Conservation (phyloP, 441 rosid species). For the Gossypium davidsonii region DNA sequence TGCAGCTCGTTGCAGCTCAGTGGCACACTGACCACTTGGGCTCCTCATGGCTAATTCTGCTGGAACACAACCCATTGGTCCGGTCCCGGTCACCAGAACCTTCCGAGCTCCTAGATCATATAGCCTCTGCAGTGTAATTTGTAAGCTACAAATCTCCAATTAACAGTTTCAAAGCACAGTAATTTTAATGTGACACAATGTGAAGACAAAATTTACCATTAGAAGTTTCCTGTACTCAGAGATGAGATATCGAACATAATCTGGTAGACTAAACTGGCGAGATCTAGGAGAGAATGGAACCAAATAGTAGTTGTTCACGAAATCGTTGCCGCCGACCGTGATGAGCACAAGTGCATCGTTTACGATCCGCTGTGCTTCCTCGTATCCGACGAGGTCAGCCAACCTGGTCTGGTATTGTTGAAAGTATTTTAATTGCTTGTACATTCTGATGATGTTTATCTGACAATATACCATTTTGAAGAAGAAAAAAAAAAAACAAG, state of each 20-base stretch:
- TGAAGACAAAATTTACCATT: constrained; percentile 19
- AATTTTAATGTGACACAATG: background rate
- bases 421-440: constrained; percentile 41
- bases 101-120: constrained; percentile 41
- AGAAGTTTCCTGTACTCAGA: constrained; percentile 54
- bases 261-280: constrained; percentile 38
- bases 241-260: constrained; percentile 39
- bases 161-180: background rate
- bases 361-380: constrained; percentile 31
- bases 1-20: constrained; percentile 46
- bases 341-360: constrained; percentile 46
- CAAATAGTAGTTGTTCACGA: constrained; percentile 58
- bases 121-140: constrained; percentile 24
- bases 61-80: constrained; percentile 45
- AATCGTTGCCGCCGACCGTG: constrained; percentile 62
- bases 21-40: constrained; percentile 35
- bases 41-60: constrained; percentile 34
- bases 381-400: constrained; percentile 36
- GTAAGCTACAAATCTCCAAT: background rate
- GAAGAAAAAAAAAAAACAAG: background rate
- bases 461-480: constrained; percentile 15
- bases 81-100: constrained; percentile 47
- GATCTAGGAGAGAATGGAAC: constrained; percentile 51
- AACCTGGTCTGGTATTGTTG: constrained; percentile 44
- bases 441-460: constrained; percentile 51